phyloP scores from a whole-genome alignment of 495 filamentous ascomycete species.

The Glutinoglossum americanum region DNA sequence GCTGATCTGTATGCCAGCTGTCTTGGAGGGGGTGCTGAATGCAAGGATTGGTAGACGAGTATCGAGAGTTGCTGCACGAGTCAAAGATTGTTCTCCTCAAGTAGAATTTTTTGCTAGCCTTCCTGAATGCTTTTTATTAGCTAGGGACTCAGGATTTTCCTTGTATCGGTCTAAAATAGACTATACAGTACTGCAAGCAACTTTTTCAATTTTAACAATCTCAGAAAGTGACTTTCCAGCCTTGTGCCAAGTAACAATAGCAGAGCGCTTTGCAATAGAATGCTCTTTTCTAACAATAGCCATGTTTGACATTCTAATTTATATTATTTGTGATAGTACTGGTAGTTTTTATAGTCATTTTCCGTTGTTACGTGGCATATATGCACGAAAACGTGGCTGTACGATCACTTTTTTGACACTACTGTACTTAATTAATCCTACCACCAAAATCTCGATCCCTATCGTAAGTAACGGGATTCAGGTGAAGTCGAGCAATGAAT shows the following conservation, averaged over 20 bases:
- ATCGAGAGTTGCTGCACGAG: background rate
- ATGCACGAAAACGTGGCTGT: background rate
- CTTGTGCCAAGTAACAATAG: background rate
- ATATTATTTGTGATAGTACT: background rate
- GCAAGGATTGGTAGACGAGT: background rate
- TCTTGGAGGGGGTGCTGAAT: background rate
- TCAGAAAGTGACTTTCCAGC: background rate
- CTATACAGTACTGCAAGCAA: background rate
- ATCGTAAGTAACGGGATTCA: too few species aligned
- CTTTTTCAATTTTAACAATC: background rate
- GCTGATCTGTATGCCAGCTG: background rate
- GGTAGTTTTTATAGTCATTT: background rate
- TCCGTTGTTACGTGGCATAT: background rate
- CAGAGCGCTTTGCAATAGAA: background rate
- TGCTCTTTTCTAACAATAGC: background rate
- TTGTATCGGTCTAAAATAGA: background rate
- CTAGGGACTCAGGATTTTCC: background rate
- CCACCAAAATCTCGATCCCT: too few species aligned
- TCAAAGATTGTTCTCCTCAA: background rate
- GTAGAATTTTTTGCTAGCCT: background rate
- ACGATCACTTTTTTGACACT: background rate
- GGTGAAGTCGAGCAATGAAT: too few species aligned
- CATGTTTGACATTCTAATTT: background rate
- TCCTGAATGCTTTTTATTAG: background rate
- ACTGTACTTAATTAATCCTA: too few species aligned